Evolutionary conservation across 2,329 filamentous ascomycete species (phyloP), one percentile per base, ranked within the genome.

Genomic region (Paradendryphiella salina): DNA sequence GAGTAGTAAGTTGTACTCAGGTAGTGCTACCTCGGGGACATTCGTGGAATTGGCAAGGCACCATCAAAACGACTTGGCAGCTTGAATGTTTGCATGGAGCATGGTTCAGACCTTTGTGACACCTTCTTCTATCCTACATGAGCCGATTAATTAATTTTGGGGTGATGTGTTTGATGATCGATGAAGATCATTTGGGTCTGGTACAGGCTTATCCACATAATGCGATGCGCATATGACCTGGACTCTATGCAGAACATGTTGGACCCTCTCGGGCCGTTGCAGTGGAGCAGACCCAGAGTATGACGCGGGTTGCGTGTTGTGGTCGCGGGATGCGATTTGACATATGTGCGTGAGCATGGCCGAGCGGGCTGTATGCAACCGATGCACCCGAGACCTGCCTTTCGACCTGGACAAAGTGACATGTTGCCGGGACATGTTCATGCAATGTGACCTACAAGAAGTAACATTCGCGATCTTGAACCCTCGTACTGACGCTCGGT

Each of bases 321-420:
- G 17, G 36, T 34, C 20, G 41, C 34, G 21, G 23, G 15, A 33
- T 45, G 28, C 28, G 34, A 39, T 38, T 39, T 45, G 40, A 38
- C 28, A n/a, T 38, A 45, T 29, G 34, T 33, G 28, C 46, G 46
- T 45, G 21, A 46, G 40, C 46, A 50, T 32, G 23, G 18, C 29
- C 7, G 31, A 21, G 23, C 28, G 10, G 21, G 36, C 31, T 18
- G 17, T 42, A 17, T 38, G 40, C 46, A 50, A 32, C 45, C 23
- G 46, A 20, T 21, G 33, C 18, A 31, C 9, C 39, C 39, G 39
- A 17, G 17, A 42, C 21, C 7, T 21, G 7, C n/a, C 18, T 33
- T 42, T 42, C 39, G 39, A 42, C 15, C 13, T 5, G 32, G n/a
- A 23, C n/a, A 28, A 13, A 14, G 29, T 20, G 29, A 21, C 39